Base-by-base conservation (phyloP, 2,329 filamentous ascomycete species). In the Knufia fluminis region DNA sequence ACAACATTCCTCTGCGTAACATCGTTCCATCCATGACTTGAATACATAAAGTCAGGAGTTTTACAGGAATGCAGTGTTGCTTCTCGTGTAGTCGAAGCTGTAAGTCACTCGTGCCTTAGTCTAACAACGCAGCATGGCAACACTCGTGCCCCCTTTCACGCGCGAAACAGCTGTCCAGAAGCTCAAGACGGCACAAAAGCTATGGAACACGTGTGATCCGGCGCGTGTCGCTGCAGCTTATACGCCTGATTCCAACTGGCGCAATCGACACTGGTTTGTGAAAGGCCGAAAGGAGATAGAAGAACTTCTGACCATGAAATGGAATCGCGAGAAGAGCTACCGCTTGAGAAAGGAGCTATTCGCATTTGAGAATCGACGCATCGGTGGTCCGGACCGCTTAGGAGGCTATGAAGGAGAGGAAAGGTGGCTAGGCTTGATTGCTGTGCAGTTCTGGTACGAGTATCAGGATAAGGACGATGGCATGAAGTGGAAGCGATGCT, bases 401-500 rank as follows among this genome's bases (percentile, higher is more conserved):
- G 57, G 48, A 31, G 53, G 54, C 20, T 50, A 58, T 41, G 23
- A 36, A 16, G 26, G 33, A 7, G 48, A 47, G 28, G 65, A 84
- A 79, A 20, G 42, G 19, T 41, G 38, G 38, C 28, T 45, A 9
- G 42, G 42, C 10, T 32, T 45, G 66, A 91, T 90, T 55, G 87
- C 87, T 1, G 88, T 94, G 19, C 86, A 94, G 62, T 94, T 92
- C 64, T 94, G 87, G 87, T 94, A 91, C 60, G 84, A 94, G 66
- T 90, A 80, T 68, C 76, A 80, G 55, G 85, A 91, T 60, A 67
- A 68, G 6, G 59, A 73, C 1, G 82, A 84, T 32, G 80, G 60
- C 9, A 64, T 70, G 67, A 65, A 86, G 64, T 94, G 87, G 87
- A 90, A 84, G 75, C 75, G 86, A n/a, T 89, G 84, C 39, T 94